Base-by-base conservation (phyloP, 768 basidiomycete species). In the Austroboletus festivus region DNA sequence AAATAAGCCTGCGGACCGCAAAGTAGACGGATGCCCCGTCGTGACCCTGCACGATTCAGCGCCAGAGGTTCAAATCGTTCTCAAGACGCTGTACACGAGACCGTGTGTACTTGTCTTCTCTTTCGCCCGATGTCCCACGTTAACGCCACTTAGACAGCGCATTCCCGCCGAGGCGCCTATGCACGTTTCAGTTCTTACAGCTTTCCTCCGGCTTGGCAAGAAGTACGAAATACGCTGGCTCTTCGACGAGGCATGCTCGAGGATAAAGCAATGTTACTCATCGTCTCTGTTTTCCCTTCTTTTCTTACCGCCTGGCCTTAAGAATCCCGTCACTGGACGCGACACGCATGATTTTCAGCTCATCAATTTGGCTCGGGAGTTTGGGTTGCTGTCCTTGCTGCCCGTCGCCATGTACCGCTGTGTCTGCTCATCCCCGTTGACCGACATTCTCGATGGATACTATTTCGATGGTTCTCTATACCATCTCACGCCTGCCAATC, bases 271-370 rank as follows among this genome's bases (percentile, higher is more conserved):
- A 28, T 60, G 58, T n/a, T 60, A 62, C 31, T 56, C 59, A 16
- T 56, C 56, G 1, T 62, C 60, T 26, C 24, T 61, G 35, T 61
- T 61, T 39, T 49, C 59, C 35, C 59, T 60, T 33, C 56, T 60
- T 12, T 60, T 60, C 43, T 37, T 60, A 16, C 59, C 59, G 28
- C 51, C 59, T 4, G 53, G 53, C 43, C 53, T 60, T 30, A 51
- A 47, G 21, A 51, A 47, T 38, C 59, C 56, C n/a, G 31, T 61
- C 45, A 46, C 42, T 4, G 59, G 59, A 35, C 53, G 60, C 7
- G 59, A 61, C 54, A 53, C 52, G 51, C 56, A 61, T 33, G 60
- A 61, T 42, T 61, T 61, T 18, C 56, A 62, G 41, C 11, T 61
- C 43, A 58, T 61, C 33, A 61, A 61, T 21, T 53, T 62, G 10